phyloP scores from a whole-genome alignment of 306 rosid genomes.

The Citrullus colocynthis region DNA sequence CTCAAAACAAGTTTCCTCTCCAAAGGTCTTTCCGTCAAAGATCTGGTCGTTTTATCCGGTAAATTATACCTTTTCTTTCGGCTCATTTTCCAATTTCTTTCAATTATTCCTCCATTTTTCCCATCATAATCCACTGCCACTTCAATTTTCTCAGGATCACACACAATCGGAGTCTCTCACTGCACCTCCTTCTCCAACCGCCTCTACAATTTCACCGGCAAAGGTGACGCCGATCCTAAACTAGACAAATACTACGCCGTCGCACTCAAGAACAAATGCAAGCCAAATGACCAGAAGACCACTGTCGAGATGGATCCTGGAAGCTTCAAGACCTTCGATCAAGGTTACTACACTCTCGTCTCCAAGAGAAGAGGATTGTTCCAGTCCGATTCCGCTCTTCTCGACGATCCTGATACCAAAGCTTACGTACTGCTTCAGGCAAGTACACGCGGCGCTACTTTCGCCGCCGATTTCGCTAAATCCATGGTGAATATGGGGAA shows the following conservation, averaged over 20 bases:
- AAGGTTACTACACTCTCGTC: constrained; percentile 19
- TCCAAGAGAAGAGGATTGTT: constrained; percentile 29
- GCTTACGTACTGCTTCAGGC: constrained; percentile 12
- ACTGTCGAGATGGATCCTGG: constrained; percentile 42
- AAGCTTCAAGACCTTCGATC: constrained; percentile 28
- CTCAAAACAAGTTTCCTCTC: constrained; percentile 15
- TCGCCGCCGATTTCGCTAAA: constrained; percentile 18
- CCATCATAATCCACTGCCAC: not conserved
- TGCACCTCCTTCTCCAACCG: constrained; percentile 19
- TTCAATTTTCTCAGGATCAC: constrained; percentile 15
- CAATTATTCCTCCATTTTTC: not conserved
- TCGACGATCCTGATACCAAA: constrained; percentile 19
- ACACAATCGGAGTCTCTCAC: constrained; percentile 25
- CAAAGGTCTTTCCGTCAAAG: constrained; percentile 20
- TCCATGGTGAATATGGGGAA: constrained; percentile 29
- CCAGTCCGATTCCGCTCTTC: constrained; percentile 33
- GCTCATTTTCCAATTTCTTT: not conserved
- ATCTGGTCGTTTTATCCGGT: constrained; percentile 29
- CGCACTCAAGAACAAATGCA: constrained; percentile 18
- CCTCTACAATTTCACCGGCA: constrained; percentile 26
- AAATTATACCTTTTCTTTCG: not conserved
- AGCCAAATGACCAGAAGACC: constrained; percentile 9
- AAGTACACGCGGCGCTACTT: constrained; percentile 14
- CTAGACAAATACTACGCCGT: constrained; percentile 17
- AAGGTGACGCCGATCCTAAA: constrained; percentile 27